Evolutionary conservation across 331 rosid species (phyloP), one percentile per base, ranked within the genome.

Genomic region (Stylosanthes scabra): DNA sequence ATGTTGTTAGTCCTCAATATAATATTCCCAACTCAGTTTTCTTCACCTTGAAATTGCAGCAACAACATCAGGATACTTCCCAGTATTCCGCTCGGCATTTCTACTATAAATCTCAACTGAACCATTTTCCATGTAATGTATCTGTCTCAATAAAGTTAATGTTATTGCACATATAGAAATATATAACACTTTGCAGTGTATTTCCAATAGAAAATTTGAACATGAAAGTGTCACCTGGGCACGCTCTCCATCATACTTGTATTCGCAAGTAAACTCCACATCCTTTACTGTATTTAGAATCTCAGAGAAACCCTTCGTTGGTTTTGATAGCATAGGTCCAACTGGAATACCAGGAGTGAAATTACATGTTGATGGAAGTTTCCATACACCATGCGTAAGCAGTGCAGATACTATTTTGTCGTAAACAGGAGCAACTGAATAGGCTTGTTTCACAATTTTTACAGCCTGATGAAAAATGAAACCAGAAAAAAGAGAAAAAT

Each of bases 181-280:
- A 51, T 60, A 56, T 28, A 34, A 0, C 6, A 34, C 39, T 34
- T 4, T 34, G 63, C 63, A 71, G 39, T 44, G 63, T 12, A 70
- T 68, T 65, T 55, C 42, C 9, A 13, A 50, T 40, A 45, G 58
- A 57, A 70, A 41, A 15, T 28, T 62, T 71, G 74, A 75, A 58
- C 63, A 55, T 46, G 28, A 64, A 34, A 56, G 71, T 75, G 65
- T 84, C 80, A 94, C 99, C 97, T 94, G 97, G 51, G 97, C 99
- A 78, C 97, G 97, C 78, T 94, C 97, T 61, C 97, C 99, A 60
- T 91, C 99, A 1, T 94, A 91, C 81, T 94, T 94, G 86, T 90
- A 91, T 74, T 91, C 97, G 77, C 97, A 90, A 7, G 97, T 88
- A 82, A 90, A 94, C 76, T 90, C 96, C 45, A 84, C 83, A 77